Base-by-base conservation (phyloP, 2,329 filamentous ascomycete species). In the Nemania abortiva region DNA sequence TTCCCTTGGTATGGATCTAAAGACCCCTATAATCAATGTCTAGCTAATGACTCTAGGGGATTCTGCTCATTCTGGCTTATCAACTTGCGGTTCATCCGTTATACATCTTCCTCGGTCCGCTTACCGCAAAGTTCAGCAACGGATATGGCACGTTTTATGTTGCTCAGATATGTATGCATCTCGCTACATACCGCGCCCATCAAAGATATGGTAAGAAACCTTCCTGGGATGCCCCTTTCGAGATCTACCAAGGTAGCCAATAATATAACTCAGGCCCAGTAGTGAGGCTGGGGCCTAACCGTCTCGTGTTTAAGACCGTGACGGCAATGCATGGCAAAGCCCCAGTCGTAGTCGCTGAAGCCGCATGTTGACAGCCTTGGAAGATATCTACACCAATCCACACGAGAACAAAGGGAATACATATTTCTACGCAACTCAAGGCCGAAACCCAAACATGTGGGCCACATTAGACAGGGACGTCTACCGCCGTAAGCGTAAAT, bases 401-500 rank as follows among this genome's bases (percentile, higher is more conserved):
- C 11, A 5, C 15, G 42, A 6, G n/a, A 47, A 47, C 15, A 47
- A 47, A 47, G 42, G 42, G n/a, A 47, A 3, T 15, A 11, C 42
- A 4, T 47, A 47, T 47, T 47, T 11, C 5, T 47, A 47, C 42
- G 13, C n/a, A n/a, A 15, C 6, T 47, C 42, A 15, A n/a, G 42
- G 6, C 13, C 42, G 15, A n/a, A 47, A 47, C n/a, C 42, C 42
- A 15, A 47, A 47, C 42, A 47, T 47, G 42, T 47, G 42, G 42
- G 42, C 42, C 5, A 47, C 42, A n/a, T 3, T 53, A 31, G 70
- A 74, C n/a, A 47, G 45, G 20, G 24, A 58, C 15, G 42, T 37
- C 6, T 70, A 72, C 49, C 66, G 58, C 7, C 55, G 61, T 7
- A 68, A 68, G 55, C 70, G 72, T 13, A 71, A 65, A 52, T 11